Percentiles rank a stretch among this genome's conserved stretches.
Conservation (phyloP, 371 early-diverging fungal species). For the Zychaea mexicana region DNA sequence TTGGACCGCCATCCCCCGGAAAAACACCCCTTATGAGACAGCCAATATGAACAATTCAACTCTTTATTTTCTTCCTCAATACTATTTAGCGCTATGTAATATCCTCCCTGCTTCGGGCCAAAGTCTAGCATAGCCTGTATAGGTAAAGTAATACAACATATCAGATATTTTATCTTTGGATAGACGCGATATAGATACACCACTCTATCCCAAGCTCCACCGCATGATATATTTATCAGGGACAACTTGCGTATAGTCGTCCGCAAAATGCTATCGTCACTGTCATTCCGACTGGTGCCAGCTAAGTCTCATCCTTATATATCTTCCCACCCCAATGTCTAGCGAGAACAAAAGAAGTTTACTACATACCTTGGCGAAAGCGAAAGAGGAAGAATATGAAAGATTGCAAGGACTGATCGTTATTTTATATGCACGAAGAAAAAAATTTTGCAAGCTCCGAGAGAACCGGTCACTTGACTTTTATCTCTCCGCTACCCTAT, state of each 20-base stretch:
- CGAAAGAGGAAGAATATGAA: not conserved
- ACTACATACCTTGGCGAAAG: not conserved
- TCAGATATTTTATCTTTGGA: not conserved
- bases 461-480: too few species aligned
- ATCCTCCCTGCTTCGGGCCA: too few species aligned
- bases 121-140: too few species aligned
- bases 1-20: too few species aligned
- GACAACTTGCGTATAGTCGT: conserved; percentile 5
- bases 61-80: too few species aligned
- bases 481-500: too few species aligned
- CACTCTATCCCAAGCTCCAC: not conserved
- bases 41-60: too few species aligned
- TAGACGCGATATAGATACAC: not conserved
- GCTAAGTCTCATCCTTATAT: conserved; percentile 17
- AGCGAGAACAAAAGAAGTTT: not conserved
- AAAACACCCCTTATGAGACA: too few species aligned
- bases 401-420: not conserved
- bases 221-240: conserved; percentile 8
- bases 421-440: not conserved
- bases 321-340: not conserved
- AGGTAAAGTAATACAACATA: too few species aligned
- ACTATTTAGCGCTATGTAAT: too few species aligned
- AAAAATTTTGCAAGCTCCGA: not conserved
- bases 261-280: conserved; percentile 11
- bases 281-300: conserved; percentile 19